A percentile compares a stretch with the other conserved stretches of the same genome.
phyloP scores from a whole-genome alignment of 179 eudicot species.

The Silene coronaria region DNA sequence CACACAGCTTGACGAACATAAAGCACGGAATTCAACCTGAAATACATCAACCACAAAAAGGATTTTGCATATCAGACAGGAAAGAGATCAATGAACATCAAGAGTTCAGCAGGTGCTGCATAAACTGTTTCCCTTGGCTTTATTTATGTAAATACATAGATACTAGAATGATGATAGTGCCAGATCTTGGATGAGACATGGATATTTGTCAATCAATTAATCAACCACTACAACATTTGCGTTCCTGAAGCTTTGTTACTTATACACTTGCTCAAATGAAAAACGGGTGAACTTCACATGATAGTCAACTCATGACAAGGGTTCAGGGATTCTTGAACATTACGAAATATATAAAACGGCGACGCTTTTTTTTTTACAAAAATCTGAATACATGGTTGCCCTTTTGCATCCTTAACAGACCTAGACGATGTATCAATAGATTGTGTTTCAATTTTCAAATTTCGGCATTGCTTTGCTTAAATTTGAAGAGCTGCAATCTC shows the following conservation, averaged over 20 bases:
- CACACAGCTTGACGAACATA: slow-evolving; percentile 54
- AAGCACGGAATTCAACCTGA: slow-evolving; percentile 86
- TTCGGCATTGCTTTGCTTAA: not conserved
- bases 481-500: not conserved
- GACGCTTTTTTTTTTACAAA: not conserved
- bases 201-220: not conserved
- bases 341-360: not conserved
- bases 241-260: not conserved
- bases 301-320: not conserved
- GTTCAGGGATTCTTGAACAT: not conserved
- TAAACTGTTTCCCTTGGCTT: not conserved
- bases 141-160: not conserved
- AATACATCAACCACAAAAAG: slow-evolving; percentile 16
- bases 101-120: not conserved
- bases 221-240: not conserved
- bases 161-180: not conserved
- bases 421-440: not conserved
- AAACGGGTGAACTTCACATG: not conserved
- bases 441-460: not conserved
- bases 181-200: not conserved
- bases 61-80: not conserved
- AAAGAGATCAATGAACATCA: not conserved
- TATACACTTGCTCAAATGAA: not conserved
- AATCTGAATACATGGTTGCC: not conserved
- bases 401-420: not conserved